phyloP scores from a whole-genome alignment of 2,329 filamentous ascomycete genomes.

The Coniochaeta ligniaria region DNA sequence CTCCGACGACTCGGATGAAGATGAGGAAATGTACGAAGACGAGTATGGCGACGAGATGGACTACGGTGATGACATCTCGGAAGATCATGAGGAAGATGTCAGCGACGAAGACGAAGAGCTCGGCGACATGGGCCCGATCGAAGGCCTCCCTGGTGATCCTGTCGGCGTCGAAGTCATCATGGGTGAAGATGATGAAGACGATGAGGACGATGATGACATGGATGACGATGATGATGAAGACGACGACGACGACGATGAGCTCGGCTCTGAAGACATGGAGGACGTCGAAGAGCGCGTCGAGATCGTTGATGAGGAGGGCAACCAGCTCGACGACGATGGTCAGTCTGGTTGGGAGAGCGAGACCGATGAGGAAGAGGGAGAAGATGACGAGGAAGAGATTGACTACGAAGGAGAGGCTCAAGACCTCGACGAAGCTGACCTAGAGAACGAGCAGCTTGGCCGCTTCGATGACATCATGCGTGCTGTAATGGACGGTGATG shows the following conservation, averaged over 20 bases:
- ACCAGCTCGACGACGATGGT: conserved; percentile 48
- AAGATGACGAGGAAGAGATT: conserved; percentile 27
- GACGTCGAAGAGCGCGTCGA: conserved; percentile 44
- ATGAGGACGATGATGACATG: conserved; percentile 47
- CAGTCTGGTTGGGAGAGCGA: conserved; percentile 18
- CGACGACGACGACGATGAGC: conserved; percentile 47
- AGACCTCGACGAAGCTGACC: conserved; percentile 44
- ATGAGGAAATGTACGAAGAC: conserved; percentile 87
- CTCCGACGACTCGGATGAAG: conserved; percentile 64
- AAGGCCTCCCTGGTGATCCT: conserved; percentile 60
- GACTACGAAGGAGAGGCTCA: conserved; percentile 49
- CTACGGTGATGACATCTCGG: conserved; percentile 70
- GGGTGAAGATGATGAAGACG: conserved; percentile 59
- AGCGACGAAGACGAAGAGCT: conserved; percentile 86
- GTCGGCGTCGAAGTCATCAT: conserved; percentile 71
- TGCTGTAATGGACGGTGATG: conserved; percentile 38
- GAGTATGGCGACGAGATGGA: conserved; percentile 92
- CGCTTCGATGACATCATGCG: conserved; percentile 47
- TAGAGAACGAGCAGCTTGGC: conserved; percentile 31
- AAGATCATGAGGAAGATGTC: conserved; percentile 77
- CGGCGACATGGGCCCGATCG: conserved; percentile 77
- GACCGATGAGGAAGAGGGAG: conserved; percentile 39
- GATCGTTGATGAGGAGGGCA: conserved; percentile 57
- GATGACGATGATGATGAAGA: conserved; percentile 56
- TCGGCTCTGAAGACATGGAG: conserved; percentile 45